These are phyloP conservation scores for Xylaria sp. DNA, from an alignment of 2,329 filamentous ascomycete species.

Conservation along the genomic window DNA sequence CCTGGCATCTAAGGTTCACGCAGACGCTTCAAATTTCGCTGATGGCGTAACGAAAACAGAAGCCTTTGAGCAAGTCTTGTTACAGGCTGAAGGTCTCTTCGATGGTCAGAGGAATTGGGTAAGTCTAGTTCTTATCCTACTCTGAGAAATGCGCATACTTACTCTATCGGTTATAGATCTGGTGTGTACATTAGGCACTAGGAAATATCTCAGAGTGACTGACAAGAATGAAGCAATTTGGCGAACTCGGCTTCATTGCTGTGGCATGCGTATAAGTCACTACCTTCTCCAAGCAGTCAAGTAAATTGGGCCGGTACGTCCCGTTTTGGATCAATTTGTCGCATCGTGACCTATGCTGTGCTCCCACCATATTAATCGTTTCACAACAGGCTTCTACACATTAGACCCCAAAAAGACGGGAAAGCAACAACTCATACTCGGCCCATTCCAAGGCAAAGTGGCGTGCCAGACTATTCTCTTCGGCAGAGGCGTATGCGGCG, in stretches of 20 bases:
- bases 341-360: neutral
- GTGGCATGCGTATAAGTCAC: constrained; percentile 79
- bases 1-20: constrained; percentile 65
- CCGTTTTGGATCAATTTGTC: neutral
- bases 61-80: constrained; percentile 75
- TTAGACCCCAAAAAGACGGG: constrained; percentile 55
- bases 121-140: constrained; percentile 39
- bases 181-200: constrained; percentile 40
- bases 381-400: constrained; percentile 72
- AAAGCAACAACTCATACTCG: constrained; percentile 68
- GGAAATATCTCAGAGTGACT: constrained; percentile 1
- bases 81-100: constrained; percentile 72
- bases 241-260: constrained; percentile 76
- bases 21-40: constrained; percentile 77
- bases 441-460: constrained; percentile 80
- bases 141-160: constrained; percentile 20
- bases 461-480: constrained; percentile 81
- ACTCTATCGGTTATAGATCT: constrained; percentile 43
- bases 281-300: constrained; percentile 66
- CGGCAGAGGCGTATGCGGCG: constrained; percentile 76
- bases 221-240: constrained; percentile 66
- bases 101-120: constrained; percentile 82
- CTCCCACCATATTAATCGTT: neutral
- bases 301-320: constrained; percentile 77
- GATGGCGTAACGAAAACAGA: constrained; percentile 70